Conservation (phyloP, 2,329 filamentous ascomycete genomes). For the Ceratocystis papillata region DNA sequence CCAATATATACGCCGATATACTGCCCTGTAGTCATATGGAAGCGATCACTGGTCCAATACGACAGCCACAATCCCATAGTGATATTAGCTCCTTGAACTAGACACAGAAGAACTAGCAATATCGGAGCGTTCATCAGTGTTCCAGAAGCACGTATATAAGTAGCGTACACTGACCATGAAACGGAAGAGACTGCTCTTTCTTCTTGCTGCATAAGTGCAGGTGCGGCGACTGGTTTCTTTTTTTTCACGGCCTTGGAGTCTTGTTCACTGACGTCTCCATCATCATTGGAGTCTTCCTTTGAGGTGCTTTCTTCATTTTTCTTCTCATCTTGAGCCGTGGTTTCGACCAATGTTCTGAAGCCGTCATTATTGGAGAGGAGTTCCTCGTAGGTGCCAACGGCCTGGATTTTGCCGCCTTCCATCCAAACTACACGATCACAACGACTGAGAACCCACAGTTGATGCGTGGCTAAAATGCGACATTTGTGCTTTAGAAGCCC, state of each 20-base stretch:
- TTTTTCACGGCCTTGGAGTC: conserved; percentile 33
- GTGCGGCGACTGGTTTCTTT: conserved; percentile 42
- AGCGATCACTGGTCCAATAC: conserved; percentile 81
- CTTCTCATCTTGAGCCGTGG: conserved; percentile 59
- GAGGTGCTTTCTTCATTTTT: conserved; percentile 44
- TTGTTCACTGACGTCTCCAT: conserved; percentile 34
- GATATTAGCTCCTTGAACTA: conserved; percentile 77
- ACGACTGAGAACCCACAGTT: conserved; percentile 80
- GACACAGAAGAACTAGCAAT: conserved; percentile 49
- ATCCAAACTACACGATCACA: conserved; percentile 93
- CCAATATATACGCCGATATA: conserved; percentile 66
- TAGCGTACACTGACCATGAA: conserved; percentile 65
- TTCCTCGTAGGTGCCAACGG: conserved; percentile 80
- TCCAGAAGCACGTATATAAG: conserved; percentile 67
- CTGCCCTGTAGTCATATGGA: conserved; percentile 50
- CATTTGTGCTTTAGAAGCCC: conserved; percentile 83
- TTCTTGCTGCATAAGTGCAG: conserved; percentile 56
- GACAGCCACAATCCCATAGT: conserved; percentile 84
- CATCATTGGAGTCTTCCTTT: conserved; percentile 36
- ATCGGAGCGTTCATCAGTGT: conserved; percentile 58
- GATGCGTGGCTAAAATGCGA: conserved; percentile 84
- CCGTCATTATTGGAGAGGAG: conserved; percentile 67
- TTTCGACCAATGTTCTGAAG: conserved; percentile 76
- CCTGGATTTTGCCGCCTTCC: conserved; percentile 72
- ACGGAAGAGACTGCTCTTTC: conserved; percentile 66